Base-by-base conservation (phyloP, 805 yeast species). In the Saccharomyces eubayanus region DNA sequence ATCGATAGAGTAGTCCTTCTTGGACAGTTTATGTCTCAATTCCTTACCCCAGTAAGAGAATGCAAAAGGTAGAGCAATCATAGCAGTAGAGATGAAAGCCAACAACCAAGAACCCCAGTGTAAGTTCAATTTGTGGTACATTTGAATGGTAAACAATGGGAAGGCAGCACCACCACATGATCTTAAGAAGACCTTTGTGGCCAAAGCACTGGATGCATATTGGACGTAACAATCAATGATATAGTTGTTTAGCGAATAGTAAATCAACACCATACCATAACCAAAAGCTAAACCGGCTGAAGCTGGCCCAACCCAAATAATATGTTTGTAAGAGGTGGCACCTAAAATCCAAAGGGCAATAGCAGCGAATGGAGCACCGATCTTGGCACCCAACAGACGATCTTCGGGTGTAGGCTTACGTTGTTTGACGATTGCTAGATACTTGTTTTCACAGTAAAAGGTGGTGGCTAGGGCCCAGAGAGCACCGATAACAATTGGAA, bases 401-500 rank as follows among this genome's bases (percentile, higher is more conserved):
- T 87, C 94, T 70, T 87, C 95, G 2, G 95, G 95, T 6, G 81
- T 78, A 48, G 91, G 85, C 28, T 68, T 74, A 70, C 91, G 77
- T 55, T 68, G 71, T 56, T 77, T 72, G 50, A 80, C 70, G 66
- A 84, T 61, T 40, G 71, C 69, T 51, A 76, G 68, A 67, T 89
- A 90, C 55, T 71, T 65, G 57, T 72, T 77, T 68, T 90, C 97
- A 58, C 89, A 69, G 41, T 80, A 62, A 27, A 91, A 89, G 3
- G 97, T 89, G n/a, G 88, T 81, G 6, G 73, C 60, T 36, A 90
- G 74, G 0, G 96, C 96, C 46, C 83, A 69, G 14, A 74, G 69
- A 0, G 96, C 96, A 59, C 97, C 97, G 55, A 90, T 88, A 58
- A 90, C 73, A 63, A 90, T 90, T 27, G 97, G 96, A 63, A 90